Base-by-base conservation (phyloP, 202 grass and related monocot species). In the Panicum virgatum region DNA sequence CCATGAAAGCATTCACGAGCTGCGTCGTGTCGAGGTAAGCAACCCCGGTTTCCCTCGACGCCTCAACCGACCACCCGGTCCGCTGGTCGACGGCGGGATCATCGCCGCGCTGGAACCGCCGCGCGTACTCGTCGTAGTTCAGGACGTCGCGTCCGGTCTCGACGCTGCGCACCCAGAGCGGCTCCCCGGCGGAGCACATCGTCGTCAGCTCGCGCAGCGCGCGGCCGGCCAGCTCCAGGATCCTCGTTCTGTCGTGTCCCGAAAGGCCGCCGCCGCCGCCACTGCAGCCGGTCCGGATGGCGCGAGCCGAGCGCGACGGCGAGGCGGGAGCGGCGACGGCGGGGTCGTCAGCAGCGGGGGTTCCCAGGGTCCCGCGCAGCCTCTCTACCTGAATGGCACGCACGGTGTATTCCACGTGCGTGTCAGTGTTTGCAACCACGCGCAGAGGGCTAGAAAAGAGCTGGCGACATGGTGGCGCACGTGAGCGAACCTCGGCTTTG, bases 91-190 rank as follows among this genome's bases (percentile, higher is more conserved):
- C 80, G 66, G 86, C 80, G 66, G 86, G n/a, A 3, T 29, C 72
- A 6, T 51, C 65, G 5, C 77, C 43, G 0, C 5, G 80, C 39
- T 39, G 75, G 82, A 98, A 94, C 84, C 87, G 13, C 18, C 86
- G 82, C 58, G 89, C 15, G 83, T 98, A 94, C 72, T 94, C 92
- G 64, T 95, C 88, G 82, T 93, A 91, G 75, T 93, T 88, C 27
- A 95, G 86, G 80, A 95, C 91, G 80, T 92, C 88, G 27, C 88
- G 85, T 3, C 80, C 82, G 27, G 92, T 93, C 82, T 95, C 90
- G 16, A 91, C 67, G 69, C 86, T 91, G 73, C 77, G 84, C 62
- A 93, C 56, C 92, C 92, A 95, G 61, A 98, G 82, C 12, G 95
- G 92, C 69, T 90, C 84, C 15, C 66, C 76, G 80, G 86, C 58